Percentiles rank a stretch among this genome's conserved stretches.
Evolutionary conservation across 371 early-diverging fungal genomes (phyloP).

Genomic region (Mucor irregularis): DNA sequence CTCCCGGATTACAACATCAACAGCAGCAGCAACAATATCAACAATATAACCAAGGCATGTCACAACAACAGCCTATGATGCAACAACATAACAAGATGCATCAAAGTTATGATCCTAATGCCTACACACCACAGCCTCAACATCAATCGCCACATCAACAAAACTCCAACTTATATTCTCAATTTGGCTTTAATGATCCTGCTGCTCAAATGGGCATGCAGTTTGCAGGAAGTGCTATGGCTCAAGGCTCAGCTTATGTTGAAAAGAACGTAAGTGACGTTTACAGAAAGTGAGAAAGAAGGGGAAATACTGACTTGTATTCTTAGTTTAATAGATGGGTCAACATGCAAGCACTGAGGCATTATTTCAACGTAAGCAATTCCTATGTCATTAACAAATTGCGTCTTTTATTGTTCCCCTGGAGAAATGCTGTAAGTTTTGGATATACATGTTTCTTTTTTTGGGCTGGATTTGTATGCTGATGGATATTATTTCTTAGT

Average conservation of each 20-base stretch:
- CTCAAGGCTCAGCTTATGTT: conserved; percentile 87
- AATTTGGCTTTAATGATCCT: conserved; percentile 67
- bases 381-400: conserved; percentile 91
- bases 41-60: conserved; percentile 34
- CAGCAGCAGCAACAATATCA: conserved; percentile 33
- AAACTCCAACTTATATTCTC: conserved; percentile 44
- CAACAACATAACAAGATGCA: conserved; percentile 29
- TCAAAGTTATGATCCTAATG: conserved; percentile 40
- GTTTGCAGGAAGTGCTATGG: conserved; percentile 89
- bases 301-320: not conserved
- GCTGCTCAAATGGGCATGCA: conserved; percentile 96
- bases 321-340: conserved; percentile 81
- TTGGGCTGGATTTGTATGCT: too few relatives aligned
- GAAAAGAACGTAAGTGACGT: conserved; percentile 81
- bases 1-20: conserved; percentile 40
- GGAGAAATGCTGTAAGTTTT: conserved; percentile 78
- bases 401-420: conserved; percentile 91
- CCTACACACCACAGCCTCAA: conserved; percentile 40
- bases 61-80: conserved; percentile 28
- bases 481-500: too few relatives aligned
- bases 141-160: conserved; percentile 8
- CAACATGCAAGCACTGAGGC: conserved; percentile 82
- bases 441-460: conserved; percentile 5
- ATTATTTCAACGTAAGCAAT: conserved; percentile 97
- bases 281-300: not conserved